Percentiles rank a stretch among this genome's conserved stretches.
Conservation (phyloP, 148 eudicot genomes). For the Rhododendron henanense region DNA sequence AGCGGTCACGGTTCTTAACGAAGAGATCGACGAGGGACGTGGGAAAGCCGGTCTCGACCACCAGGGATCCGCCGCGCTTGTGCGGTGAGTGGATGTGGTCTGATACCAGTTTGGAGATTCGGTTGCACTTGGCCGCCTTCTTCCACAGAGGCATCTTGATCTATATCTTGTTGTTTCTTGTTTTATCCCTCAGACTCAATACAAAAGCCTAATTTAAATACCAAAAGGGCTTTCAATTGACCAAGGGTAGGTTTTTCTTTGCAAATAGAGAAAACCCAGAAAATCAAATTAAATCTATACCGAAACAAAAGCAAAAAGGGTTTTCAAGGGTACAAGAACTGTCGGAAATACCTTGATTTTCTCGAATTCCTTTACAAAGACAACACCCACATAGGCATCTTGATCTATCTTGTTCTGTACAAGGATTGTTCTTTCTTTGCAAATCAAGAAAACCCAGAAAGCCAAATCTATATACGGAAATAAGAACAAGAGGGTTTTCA, state of each 20-base stretch:
- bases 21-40: constrained; percentile 43
- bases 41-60: constrained; percentile 40
- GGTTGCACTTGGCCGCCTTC: constrained; percentile 16
- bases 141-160: constrained; percentile 22
- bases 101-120: constrained; percentile 27
- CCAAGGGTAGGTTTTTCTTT: background rate
- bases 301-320: background rate
- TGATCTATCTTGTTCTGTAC: background rate
- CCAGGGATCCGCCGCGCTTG: constrained; percentile 33
- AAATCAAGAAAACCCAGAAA: background rate
- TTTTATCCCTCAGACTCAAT: background rate
- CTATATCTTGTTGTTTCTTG: background rate
- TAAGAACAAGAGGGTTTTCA: background rate
- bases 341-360: background rate
- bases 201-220: background rate
- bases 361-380: background rate
- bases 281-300: background rate
- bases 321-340: background rate
- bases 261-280: background rate
- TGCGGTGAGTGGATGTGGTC: constrained; percentile 24
- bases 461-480: background rate
- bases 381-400: background rate
- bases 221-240: background rate
- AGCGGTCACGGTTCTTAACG: constrained; percentile 33
- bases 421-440: background rate